Percentiles rank a stretch among this genome's conserved stretches.
These are phyloP conservation scores for Aureobasidium melanogenum DNA, from an alignment of 2,329 filamentous ascomycete species.

Conservation along the genomic window DNA sequence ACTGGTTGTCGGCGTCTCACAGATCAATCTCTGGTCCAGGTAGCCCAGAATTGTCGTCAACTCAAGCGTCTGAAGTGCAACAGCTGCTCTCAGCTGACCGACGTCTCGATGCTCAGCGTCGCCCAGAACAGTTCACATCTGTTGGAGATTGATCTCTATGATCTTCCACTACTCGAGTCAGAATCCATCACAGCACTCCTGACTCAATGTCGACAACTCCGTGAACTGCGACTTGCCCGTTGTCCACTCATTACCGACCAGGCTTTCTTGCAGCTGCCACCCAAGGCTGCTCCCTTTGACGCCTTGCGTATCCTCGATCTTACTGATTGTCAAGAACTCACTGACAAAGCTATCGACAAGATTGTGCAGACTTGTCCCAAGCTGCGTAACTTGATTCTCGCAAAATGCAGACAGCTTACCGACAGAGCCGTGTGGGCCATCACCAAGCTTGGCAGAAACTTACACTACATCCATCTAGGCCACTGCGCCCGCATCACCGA, in stretches of 20 bases:
- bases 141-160: slow-evolving; percentile 90
- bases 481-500: slow-evolving; percentile 92
- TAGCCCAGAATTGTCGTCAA: slow-evolving; percentile 75
- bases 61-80: slow-evolving; percentile 96
- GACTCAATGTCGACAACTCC: slow-evolving; percentile 68
- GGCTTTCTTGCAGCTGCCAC: slow-evolving; percentile 75
- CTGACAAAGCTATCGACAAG: slow-evolving; percentile 77
- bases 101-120: slow-evolving; percentile 74
- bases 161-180: slow-evolving; percentile 73
- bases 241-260: slow-evolving; percentile 76
- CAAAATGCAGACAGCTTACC: slow-evolving; percentile 89
- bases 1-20: slow-evolving; percentile 77
- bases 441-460: slow-evolving; percentile 81
- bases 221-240: slow-evolving; percentile 78
- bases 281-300: slow-evolving; percentile 59
- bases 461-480: slow-evolving; percentile 93
- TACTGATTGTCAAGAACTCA: slow-evolving; percentile 76
- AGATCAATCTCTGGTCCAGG: slow-evolving; percentile 70
- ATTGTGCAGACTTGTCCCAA: slow-evolving; percentile 82
- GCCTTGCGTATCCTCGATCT: slow-evolving; percentile 88
- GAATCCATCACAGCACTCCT: slow-evolving; percentile 75
- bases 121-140: slow-evolving; percentile 84
- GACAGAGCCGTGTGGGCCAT: slow-evolving; percentile 83
- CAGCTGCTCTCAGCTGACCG: slow-evolving; percentile 75
- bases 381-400: slow-evolving; percentile 83